These are phyloP conservation scores for Ceraceosorus guamensis DNA, from an alignment of 1,284 basidiomycete genomes.

Conservation along the genomic window DNA sequence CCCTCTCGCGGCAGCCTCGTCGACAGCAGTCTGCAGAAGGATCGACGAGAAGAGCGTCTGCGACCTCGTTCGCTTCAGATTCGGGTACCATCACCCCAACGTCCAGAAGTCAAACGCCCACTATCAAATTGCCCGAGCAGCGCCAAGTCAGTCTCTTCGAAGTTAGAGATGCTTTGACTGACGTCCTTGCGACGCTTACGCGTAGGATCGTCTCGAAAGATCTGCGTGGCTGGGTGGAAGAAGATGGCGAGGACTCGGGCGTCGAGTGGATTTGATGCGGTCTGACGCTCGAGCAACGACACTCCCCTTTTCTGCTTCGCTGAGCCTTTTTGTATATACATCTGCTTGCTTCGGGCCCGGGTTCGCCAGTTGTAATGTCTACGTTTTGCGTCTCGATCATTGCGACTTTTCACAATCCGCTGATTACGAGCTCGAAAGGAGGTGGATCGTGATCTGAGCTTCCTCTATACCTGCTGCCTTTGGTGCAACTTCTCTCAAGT, in stretches of 20 bases:
- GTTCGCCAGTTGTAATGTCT: no score
- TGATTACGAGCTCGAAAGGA: no score
- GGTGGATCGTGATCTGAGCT: no score
- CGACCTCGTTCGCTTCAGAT: background rate
- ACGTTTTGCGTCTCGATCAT: no score
- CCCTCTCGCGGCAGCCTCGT: background rate
- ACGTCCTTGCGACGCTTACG: conserved; percentile 10
- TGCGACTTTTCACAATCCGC: no score
- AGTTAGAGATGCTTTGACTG: conserved; percentile 11
- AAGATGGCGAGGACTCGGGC: conserved; percentile 8
- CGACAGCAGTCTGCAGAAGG: background rate
- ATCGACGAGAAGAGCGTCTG: background rate
- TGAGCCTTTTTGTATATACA: no score
- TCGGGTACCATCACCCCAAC: background rate
- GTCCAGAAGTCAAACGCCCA: background rate
- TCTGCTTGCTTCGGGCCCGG: no score
- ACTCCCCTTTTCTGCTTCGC: no score
- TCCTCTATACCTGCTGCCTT: no score
- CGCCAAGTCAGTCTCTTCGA: conserved; percentile 6
- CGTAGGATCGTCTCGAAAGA: background rate
- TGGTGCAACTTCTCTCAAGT: no score
- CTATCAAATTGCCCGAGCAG: background rate
- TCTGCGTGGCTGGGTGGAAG: background rate
- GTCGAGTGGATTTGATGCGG: conserved; percentile 5
- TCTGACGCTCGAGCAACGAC: no score